A percentile compares a stretch with the other conserved stretches of the same genome.
phyloP scores from a whole-genome alignment of 805 yeast genomes.

The Alloascoidea africana region DNA sequence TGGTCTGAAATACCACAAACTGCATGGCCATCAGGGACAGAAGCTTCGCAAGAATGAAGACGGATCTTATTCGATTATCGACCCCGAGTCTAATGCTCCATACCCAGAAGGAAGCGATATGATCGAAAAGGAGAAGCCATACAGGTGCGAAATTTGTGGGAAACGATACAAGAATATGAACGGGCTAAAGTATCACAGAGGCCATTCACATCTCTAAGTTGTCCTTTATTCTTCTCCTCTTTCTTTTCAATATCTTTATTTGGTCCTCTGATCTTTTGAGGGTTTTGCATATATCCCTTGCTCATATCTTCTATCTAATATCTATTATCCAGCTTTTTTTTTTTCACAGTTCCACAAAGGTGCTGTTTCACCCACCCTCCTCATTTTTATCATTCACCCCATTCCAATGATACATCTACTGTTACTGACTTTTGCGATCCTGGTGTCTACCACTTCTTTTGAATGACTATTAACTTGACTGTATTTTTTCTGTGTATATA shows the following conservation, averaged over 20 bases:
- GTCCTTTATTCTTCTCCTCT: neutral
- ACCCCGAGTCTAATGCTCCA: constrained; percentile 69
- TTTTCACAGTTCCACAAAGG: no score
- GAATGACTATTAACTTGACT: no score
- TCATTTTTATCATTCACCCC: no score
- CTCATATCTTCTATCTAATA: no score
- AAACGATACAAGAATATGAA: constrained; percentile 72
- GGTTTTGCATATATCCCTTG: no score
- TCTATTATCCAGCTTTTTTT: no score
- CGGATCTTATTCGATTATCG: constrained; percentile 77
- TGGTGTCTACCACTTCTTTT: no score
- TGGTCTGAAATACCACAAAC: constrained; percentile 68
- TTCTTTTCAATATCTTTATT: neutral
- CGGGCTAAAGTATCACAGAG: constrained; percentile 76
- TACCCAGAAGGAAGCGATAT: constrained; percentile 87
- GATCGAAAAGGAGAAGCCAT: constrained; percentile 63
- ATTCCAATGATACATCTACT: no score
- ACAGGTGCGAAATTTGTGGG: constrained; percentile 81
- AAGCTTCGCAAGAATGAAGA: constrained; percentile 63
- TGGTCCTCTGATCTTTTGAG: no score
- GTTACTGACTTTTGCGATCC: no score
- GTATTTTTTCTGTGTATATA: no score
- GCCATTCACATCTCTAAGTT: constrained; percentile 34
- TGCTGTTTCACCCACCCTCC: no score
- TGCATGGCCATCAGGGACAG: constrained; percentile 81